Evolutionary conservation across 2,329 filamentous ascomycete species (phyloP).

Genomic region (Botryotinia calthae): DNA sequence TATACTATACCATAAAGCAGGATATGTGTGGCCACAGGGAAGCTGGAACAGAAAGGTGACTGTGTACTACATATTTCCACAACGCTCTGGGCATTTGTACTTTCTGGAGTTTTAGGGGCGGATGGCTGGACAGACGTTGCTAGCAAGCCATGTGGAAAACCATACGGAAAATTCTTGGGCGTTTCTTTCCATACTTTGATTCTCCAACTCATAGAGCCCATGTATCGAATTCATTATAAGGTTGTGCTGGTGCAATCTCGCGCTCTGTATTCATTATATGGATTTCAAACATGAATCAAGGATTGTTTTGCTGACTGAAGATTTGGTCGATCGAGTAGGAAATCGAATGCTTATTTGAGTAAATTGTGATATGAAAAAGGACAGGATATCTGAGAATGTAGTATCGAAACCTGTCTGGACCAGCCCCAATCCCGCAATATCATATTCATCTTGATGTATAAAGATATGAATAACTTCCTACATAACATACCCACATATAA

Average conservation of each 20-base stretch:
- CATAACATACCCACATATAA: not conserved
- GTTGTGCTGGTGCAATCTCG: not conserved
- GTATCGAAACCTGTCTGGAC: not conserved
- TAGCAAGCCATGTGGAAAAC: not conserved
- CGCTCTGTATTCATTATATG: not conserved
- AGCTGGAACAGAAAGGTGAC: not conserved
- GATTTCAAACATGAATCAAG: not conserved
- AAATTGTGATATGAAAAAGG: not conserved
- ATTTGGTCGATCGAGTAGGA: not conserved
- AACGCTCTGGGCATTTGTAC: not conserved
- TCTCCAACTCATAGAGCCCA: not conserved
- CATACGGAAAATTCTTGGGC: not conserved
- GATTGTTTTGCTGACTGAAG: not conserved
- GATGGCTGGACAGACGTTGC: not conserved
- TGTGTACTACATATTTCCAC: conserved; percentile 5
- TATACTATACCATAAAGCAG: not conserved
- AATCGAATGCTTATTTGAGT: not conserved
- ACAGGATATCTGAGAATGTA: not conserved
- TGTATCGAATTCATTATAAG: not conserved
- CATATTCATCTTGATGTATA: not conserved
- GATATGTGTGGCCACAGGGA: not conserved
- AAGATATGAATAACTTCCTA: not conserved
- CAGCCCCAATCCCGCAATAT: not conserved
- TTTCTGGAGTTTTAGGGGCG: conserved; percentile 9
- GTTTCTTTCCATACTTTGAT: not conserved